Evolutionary conservation across 345 rosid species (phyloP), one percentile per base, ranked within the genome.

Genomic region (Psidium guajava): DNA sequence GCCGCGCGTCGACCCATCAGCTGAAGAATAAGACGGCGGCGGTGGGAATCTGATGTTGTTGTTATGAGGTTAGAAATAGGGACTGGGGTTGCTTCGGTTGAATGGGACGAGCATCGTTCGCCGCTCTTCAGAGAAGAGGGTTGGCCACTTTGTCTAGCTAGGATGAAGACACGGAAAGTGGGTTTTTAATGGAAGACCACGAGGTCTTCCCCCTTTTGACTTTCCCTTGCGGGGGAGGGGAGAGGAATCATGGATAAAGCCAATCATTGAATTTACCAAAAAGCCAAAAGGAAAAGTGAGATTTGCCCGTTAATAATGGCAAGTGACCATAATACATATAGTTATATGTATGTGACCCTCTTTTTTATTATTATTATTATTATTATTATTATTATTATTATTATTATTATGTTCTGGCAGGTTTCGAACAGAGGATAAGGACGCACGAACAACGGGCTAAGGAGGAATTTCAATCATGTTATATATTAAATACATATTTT

Each of bases 1-100:
- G 93, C 86, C 44, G 87, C 61, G 42, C 55, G 87, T 82, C 87
- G 91, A 47, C 93, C 96, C 97, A 96, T 95, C 32, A 59, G 18
- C 80, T 18, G 75, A 27, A 36, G 69, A 54, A 24, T 25, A 27
- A 27, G 40, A 10, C 1, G 27, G 87, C 47, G 47, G 77, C 47
- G 47, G 75, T 2, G 75, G 42, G 11, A 22, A 36, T 8, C 77
- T 36, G 77, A 36, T 32, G 24, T 69, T 69, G 80, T 18, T 12
- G 47, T 36, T 32, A 69, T 6, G 80, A 36, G 80, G 47, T 21
- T 36, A 22, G 47, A 18, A 25, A 69, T 1, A 6, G 9, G 47
- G 44, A 3, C 11, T 6, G 9, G 80, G 25, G 18, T 69, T 36
- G 80, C 47, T 69, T 69, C 9, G 6, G 42, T 69, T 20, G 47